Base-by-base conservation (phyloP, 768 basidiomycete genomes). In the Xerocomellus intermedius region DNA sequence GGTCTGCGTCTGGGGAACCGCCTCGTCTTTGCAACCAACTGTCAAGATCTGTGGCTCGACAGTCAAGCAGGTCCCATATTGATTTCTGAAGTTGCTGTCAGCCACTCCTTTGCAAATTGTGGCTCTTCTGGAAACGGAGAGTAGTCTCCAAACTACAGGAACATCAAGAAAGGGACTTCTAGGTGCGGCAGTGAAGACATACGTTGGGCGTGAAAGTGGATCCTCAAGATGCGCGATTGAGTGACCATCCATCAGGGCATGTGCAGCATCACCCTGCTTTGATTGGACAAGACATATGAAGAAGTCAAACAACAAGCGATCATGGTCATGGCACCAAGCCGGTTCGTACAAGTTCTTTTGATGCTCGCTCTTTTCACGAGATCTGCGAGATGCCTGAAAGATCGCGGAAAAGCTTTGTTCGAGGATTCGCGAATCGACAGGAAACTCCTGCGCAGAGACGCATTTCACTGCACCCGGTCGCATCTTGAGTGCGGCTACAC, bases 221-320 rank as follows among this genome's bases (percentile, higher is more conserved):
- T 56, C 55, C 36, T 56, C 55, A 0, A 56, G 32, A 17, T 26
- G 9, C 0, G 17, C 52, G 3, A 50, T 19, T 1, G 53, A 36
- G 5, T 24, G 41, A 28, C 16, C 14, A n/a, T 28, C 42, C 3
- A 13, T 13, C 2, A 9, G 7, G 7, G 17, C 5, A 36, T 9
- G 10, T 4, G 22, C 21, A 4, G 12, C 36, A 7, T 39, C 32
- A 5, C 13, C 33, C 28, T 28, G 8, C 2, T 16, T 33, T n/a
- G 14, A 32, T 17, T 47, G 38, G 4, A 47, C 7, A 6, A 50
- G 54, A 0, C 57, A 48, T 17, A 50, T 26, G 41, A 58, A 58
- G 16, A 58, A 58, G 32, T 58, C 57, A 3, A 50, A 58, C 12
- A 58, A 30, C 26, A 58, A 46, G 4, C 48, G 53, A n/a, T 58